These are phyloP conservation scores for Vachellia collinsii DNA, from an alignment of 306 rosid species.

Conservation along the genomic window DNA sequence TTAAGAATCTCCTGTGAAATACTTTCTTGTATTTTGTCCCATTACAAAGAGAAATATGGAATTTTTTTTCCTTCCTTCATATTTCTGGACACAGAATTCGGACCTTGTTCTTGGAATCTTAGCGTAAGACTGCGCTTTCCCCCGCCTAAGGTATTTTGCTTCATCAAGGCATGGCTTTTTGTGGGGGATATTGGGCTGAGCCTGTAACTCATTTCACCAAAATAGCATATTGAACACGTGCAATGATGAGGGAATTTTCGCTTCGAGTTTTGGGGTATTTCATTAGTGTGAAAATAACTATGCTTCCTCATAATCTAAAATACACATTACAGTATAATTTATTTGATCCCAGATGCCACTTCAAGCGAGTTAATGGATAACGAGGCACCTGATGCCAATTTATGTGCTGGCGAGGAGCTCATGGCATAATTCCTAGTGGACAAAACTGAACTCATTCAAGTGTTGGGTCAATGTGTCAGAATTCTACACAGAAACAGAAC, in stretches of 20 bases:
- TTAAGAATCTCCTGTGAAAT: constrained; percentile 64
- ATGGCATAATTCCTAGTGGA: neutral
- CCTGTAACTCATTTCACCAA: neutral
- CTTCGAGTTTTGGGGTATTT: neutral
- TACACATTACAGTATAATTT: neutral
- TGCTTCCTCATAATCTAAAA: neutral
- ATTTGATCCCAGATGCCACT: neutral
- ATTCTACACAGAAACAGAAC: neutral
- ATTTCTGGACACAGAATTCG: neutral
- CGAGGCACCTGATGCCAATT: neutral
- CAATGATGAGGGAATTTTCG: neutral
- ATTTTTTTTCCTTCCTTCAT: neutral
- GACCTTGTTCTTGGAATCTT: neutral
- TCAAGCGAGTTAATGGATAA: neutral
- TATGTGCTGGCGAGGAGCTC: neutral
- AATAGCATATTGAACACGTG: neutral
- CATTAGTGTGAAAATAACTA: neutral
- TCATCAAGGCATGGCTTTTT: neutral
- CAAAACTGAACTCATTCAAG: neutral
- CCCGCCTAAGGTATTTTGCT: neutral
- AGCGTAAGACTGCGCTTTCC: neutral
- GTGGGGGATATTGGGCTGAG: neutral
- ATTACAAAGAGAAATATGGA: constrained; percentile 40
- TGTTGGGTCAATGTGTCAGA: neutral
- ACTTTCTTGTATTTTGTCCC: constrained; percentile 46